phyloP scores from a whole-genome alignment of 768 basidiomycete species.

The Lanmaoa pseudosensibilis region DNA sequence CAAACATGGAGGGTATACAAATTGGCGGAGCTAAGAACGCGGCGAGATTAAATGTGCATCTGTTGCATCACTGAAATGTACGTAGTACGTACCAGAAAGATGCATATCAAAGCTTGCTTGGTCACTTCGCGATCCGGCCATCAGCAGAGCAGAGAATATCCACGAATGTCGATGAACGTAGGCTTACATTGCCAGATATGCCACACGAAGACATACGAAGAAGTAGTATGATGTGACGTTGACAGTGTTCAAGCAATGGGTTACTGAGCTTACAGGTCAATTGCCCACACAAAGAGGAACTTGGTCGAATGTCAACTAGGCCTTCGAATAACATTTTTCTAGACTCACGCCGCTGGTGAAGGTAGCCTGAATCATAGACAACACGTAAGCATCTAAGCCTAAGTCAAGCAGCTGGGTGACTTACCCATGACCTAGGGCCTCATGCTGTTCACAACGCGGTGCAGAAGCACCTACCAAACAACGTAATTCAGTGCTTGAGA shows the following conservation, averaged over 20 bases:
- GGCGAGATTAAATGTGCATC: too few relatives aligned
- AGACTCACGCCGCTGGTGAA: constrained; percentile 9
- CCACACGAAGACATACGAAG: constrained; percentile 23
- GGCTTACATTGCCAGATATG: constrained; percentile 19
- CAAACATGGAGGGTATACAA: too few relatives aligned
- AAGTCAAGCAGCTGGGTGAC: too few relatives aligned
- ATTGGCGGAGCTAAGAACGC: too few relatives aligned
- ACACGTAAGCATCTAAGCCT: too few relatives aligned
- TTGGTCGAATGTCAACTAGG: not conserved
- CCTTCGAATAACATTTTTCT: not conserved
- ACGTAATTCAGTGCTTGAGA: too few relatives aligned
- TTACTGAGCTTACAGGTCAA: constrained; percentile 3
- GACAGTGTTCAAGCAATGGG: not conserved
- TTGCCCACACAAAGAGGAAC: not conserved
- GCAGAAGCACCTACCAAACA: too few relatives aligned
- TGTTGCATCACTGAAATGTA: too few relatives aligned
- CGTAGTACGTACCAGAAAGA: constrained; percentile 18
- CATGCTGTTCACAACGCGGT: too few relatives aligned
- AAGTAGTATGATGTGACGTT: constrained; percentile 1
- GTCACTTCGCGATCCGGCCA: constrained; percentile 3
- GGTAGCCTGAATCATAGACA: constrained; percentile 2
- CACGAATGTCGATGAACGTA: too few relatives aligned
- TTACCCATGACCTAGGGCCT: too few relatives aligned
- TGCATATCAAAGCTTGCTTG: constrained; percentile 7
- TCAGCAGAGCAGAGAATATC: not conserved